Evolutionary conservation across 495 filamentous ascomycete species (phyloP), one percentile per base, ranked within the genome.

Genomic region (Aspergillus heteromorphus): DNA sequence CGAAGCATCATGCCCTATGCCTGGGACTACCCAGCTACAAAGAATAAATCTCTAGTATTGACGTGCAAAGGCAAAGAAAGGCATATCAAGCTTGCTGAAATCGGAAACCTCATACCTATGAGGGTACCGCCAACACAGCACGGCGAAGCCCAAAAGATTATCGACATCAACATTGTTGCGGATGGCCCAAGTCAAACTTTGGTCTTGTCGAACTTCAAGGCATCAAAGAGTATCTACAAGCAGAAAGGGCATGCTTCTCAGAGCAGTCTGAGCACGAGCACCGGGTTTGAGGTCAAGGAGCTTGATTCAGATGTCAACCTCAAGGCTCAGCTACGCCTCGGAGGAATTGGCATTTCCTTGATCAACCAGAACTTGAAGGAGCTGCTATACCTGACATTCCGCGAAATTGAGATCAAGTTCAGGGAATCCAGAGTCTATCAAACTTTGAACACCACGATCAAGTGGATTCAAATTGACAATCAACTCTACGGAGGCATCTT

Each of bases 401-500:
- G 92, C 40, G 95, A 96, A 54, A 87, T 98, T 48, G 85, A 93
- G 62, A 75, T 97, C 60, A 92, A 92, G 58, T 95, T 89, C 65
- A 87, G 83, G 51, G 93, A 97, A 65, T 97, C 95, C n/a, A 76
- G 80, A 23, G 73, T 97, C 11, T 96, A 93, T 65, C 93, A 97
- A 71, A 97, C 89, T 5, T 70, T 97, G 53, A 89, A 87, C 45
- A 79, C 90, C 9, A 87, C 88, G 0, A 87, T 96, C 68, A 97
- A 97, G 69, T 98, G 93, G 93, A 91, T 98, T 45, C 93, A 98
- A 69, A 92, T 98, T 64, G 93, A 98, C 73, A 98, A 98, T 64
- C 93, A 98, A 65, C 85, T 98, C 20, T 98, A 97, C 65, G 93
- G 93, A 40, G 93, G 93, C 13, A 91, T 98, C 58, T 98, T 98